These are phyloP conservation scores for Esteya vermicola DNA, from an alignment of 2,329 filamentous ascomycete genomes.

Conservation along the genomic window DNA sequence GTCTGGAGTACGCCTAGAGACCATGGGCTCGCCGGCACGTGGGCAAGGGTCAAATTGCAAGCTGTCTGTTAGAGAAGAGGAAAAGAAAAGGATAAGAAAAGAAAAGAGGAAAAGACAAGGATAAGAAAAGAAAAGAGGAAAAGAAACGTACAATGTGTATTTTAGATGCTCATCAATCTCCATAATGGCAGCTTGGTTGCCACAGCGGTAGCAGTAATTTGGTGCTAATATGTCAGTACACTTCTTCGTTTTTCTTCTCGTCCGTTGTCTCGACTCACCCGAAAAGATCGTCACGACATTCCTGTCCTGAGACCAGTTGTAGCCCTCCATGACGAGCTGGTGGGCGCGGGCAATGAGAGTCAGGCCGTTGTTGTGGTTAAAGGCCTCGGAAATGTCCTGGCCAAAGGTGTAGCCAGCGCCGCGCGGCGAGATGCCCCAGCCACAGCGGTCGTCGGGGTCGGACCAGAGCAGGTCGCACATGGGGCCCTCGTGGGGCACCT, in stretches of 20 bases:
- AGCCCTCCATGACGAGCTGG: slow-evolving; percentile 98
- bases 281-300: slow-evolving; percentile 99
- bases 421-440: slow-evolving; percentile 90
- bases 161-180: slow-evolving; percentile 99
- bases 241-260: background rate
- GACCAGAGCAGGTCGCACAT: slow-evolving; percentile 99
- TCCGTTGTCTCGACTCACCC: slow-evolving; percentile 34
- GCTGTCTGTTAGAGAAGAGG: slow-evolving; percentile 36
- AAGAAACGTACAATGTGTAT: slow-evolving; percentile 66
- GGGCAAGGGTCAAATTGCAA: slow-evolving; percentile 98
- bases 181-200: slow-evolving; percentile 99
- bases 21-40: slow-evolving; percentile 94
- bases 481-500: slow-evolving; percentile 93
- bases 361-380: slow-evolving; percentile 97
- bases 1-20: slow-evolving; percentile 92
- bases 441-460: slow-evolving; percentile 90
- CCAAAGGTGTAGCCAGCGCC: slow-evolving; percentile 92
- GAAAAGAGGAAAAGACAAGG: background rate
- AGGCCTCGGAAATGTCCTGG: slow-evolving; percentile 95
- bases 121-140: background rate
- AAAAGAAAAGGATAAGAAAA: background rate
- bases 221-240: slow-evolving; percentile 36
- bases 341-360: slow-evolving; percentile 92
- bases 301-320: slow-evolving; percentile 97
- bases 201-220: slow-evolving; percentile 97